Evolutionary conservation across 331 rosid genomes (phyloP).

Genomic region (Quercus tomentella): DNA sequence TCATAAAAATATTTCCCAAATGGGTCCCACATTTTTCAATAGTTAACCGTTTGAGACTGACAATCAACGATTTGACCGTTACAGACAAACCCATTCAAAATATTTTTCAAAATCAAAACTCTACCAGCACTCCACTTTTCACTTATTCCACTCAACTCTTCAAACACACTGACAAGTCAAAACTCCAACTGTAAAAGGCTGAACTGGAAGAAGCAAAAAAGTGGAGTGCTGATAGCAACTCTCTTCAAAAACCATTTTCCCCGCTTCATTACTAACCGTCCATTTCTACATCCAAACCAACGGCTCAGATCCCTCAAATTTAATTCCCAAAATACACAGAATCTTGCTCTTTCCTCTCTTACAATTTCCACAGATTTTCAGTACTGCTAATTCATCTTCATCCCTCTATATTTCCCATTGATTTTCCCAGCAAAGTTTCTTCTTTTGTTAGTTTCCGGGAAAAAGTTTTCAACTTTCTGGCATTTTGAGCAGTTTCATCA

Average conservation of each 20-base stretch:
- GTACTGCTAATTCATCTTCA: conserved; percentile 2
- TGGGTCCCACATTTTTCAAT: conserved; percentile 21
- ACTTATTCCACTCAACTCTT: conserved; percentile 9
- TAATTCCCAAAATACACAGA: conserved; percentile 11
- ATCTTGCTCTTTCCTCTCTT: conserved; percentile 13
- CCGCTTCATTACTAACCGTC: conserved; percentile 15
- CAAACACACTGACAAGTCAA: too few species aligned
- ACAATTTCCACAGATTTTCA: neutral
- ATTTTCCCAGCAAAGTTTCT: conserved; percentile 4
- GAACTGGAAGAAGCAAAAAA: conserved; percentile 19
- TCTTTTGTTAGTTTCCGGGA: neutral
- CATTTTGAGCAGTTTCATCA: conserved; percentile 1
- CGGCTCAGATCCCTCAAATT: conserved; percentile 33
- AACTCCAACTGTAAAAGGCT: neutral
- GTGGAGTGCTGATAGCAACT: conserved; percentile 12
- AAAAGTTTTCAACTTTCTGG: conserved; percentile 10
- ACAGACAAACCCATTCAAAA: conserved; percentile 19
- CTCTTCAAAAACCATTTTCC: conserved; percentile 20
- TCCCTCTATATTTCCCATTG: neutral
- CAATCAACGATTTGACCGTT: conserved; percentile 55
- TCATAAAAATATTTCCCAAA: neutral
- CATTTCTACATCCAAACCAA: conserved; percentile 28
- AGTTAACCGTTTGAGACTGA: conserved; percentile 35
- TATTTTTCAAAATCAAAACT: neutral
- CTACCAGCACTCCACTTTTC: conserved; percentile 7